Conservation (phyloP, 1,284 basidiomycete species). For the Lignosus rhinocerotis region DNA sequence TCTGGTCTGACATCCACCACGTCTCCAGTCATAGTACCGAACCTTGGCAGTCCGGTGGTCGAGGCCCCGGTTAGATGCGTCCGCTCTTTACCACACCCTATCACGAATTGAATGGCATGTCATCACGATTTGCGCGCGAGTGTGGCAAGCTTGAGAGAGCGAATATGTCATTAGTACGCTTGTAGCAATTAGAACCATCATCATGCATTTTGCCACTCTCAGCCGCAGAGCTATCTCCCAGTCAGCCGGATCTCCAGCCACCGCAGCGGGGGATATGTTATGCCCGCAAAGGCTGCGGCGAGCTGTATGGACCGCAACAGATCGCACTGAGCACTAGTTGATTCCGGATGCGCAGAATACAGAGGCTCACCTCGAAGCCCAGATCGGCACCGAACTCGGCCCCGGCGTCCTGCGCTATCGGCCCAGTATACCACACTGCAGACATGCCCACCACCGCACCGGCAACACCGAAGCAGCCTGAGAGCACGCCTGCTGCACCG, state of each 20-base stretch:
- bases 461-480: conserved; percentile 47
- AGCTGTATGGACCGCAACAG: conserved; percentile 33
- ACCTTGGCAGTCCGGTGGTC: neutral
- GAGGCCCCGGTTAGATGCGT: neutral
- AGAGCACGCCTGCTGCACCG: conserved; percentile 54
- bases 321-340: neutral
- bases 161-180: too few relatives aligned
- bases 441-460: conserved; percentile 54
- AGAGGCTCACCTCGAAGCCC: conserved; percentile 51
- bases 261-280: conserved; percentile 43
- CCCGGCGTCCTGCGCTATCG: conserved; percentile 46
- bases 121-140: too few relatives aligned
- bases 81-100: neutral
- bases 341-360: neutral
- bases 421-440: conserved; percentile 55
- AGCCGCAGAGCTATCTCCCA: conserved; percentile 33
- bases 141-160: too few relatives aligned
- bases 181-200: too few relatives aligned
- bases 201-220: too few relatives aligned
- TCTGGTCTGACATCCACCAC: neutral
- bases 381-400: conserved; percentile 50
- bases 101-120: too few relatives aligned
- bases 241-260: conserved; percentile 45
- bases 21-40: neutral
- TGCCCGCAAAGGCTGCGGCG: conserved; percentile 43